Conservation (phyloP, 1,284 basidiomycete genomes). For the Rhodotorula glutinis region DNA sequence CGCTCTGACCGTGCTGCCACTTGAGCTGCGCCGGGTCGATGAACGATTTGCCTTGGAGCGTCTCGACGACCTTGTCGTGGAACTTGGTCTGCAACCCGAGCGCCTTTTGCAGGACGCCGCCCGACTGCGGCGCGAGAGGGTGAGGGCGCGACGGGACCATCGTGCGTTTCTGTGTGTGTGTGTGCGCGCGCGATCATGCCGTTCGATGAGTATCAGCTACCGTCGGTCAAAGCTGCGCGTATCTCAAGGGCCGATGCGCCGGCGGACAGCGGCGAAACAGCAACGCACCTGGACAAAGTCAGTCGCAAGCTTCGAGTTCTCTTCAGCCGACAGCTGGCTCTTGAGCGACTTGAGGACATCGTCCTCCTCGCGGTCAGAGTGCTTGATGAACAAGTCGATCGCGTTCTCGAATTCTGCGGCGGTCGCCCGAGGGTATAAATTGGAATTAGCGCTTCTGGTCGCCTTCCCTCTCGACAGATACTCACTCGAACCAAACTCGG, state of each 20-base stretch:
- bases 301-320: conserved; percentile 35
- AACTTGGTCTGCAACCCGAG: conserved; percentile 30
- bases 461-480: too few relatives aligned
- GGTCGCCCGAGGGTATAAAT: too few relatives aligned
- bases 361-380: conserved; percentile 40
- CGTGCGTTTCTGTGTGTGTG: conserved; percentile 30
- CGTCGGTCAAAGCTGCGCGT: too few relatives aligned
- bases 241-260: too few relatives aligned
- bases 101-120: conserved; percentile 41
- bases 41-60: conserved; percentile 10
- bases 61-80: conserved; percentile 34
- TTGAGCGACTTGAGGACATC: conserved; percentile 29
- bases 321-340: conserved; percentile 32
- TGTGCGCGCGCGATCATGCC: too few relatives aligned
- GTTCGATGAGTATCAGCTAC: too few relatives aligned
- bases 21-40: conserved; percentile 7
- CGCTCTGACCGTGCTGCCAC: conserved; percentile 7
- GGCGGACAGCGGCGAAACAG: too few relatives aligned
- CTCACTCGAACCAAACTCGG: conserved; percentile 29
- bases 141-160: conserved; percentile 43
- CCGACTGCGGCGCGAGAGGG: conserved; percentile 42
- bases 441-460: too few relatives aligned
- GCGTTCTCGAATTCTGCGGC: conserved; percentile 36
- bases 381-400: conserved; percentile 39
- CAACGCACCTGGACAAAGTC: conserved; percentile 38